Evolutionary conservation across 331 rosid genomes (phyloP).

Genomic region (Rosa hybrid): DNA sequence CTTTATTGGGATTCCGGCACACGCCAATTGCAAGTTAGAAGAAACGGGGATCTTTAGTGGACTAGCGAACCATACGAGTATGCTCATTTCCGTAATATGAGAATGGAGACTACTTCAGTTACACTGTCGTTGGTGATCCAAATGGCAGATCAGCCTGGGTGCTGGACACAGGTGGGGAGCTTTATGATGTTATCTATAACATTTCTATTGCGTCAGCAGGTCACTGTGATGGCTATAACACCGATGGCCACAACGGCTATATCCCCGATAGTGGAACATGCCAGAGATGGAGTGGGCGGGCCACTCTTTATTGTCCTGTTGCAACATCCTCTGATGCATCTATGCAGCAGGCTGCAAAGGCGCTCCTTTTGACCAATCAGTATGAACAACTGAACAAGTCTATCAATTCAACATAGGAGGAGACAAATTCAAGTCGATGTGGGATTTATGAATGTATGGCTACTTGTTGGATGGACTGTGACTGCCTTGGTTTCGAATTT

Average conservation of each 20-base stretch:
- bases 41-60: background rate
- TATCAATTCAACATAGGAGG: background rate
- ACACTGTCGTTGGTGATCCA: background rate
- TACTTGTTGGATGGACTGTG: constrained; percentile 14
- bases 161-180: background rate
- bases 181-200: background rate
- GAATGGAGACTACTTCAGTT: background rate
- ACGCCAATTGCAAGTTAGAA: background rate
- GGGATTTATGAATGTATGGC: background rate
- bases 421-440: background rate
- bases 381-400: background rate
- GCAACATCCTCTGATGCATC: background rate
- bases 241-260: too few species aligned
- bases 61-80: background rate
- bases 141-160: background rate
- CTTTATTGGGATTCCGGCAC: background rate
- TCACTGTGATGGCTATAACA: background rate
- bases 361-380: background rate
- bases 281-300: background rate
- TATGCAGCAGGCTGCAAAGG: too few species aligned
- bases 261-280: background rate
- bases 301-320: background rate
- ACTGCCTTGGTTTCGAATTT: constrained; percentile 6
- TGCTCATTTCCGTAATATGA: background rate
- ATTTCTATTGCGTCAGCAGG: background rate